Evolutionary conservation across 2,329 filamentous ascomycete genomes (phyloP), one percentile per base, ranked within the genome.

Genomic region (Albophoma yamanashiensis): DNA sequence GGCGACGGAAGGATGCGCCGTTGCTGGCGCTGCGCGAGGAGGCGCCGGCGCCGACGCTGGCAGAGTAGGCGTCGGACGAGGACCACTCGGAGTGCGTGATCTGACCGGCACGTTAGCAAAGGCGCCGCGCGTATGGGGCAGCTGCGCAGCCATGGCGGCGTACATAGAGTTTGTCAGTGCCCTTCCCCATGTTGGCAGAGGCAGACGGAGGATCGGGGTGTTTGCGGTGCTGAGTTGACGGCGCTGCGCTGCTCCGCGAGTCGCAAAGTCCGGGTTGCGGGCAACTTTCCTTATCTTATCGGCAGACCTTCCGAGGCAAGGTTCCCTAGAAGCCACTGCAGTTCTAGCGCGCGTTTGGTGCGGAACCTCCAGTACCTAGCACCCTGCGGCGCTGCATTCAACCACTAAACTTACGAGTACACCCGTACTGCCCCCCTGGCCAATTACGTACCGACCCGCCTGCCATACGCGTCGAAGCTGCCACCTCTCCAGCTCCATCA

Each of bases 21-120:
- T 62, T 58, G 55, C 66, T 66, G 64, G 84, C 83, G 27, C 75
- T 75, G 56, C 81, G 73, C 73, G 81, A 74, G 71, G 82, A 73
- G 60, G 88, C 84, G 67, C 85, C 86, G 60, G 87, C 81, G 67
- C 89, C 89, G 36, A 83, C 87, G 71, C 87, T 92, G 66, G 92
- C 91, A 39, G 89, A 89, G 75, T 90, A 97, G 61, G 91, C 87
- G 74, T 97, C 92, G 56, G 88, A 86, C 7, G 92, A 96, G 9
- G 91, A 88, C 94, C 94, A 99, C 80, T 99, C 94, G 47, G 91
- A 95, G 77, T 99, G 95, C 59, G 94, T 99, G 70, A 99, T 99
- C 73, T 78, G 59, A 36, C 39, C 61, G 56, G 20, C 50, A 57
- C 9, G 39, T 60, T 58, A 59, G 57, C 8, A 17, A 14, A 8